Evolutionary conservation across 2,329 filamentous ascomycete genomes (phyloP), one percentile per base, ranked within the genome.

Genomic region (Trichocomaceae sp.): DNA sequence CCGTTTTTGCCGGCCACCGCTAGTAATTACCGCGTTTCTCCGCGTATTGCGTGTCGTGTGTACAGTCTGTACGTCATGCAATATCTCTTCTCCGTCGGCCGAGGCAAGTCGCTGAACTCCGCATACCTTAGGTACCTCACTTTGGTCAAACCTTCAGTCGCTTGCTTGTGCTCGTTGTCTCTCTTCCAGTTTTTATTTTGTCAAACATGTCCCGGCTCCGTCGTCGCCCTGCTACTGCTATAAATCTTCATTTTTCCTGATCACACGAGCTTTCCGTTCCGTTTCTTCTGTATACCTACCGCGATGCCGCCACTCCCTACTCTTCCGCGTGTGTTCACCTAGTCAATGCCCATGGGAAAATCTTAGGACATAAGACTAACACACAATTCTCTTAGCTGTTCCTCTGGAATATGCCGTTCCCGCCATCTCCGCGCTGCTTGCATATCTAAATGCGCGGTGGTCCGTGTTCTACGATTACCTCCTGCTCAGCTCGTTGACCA

Each of bases 361-460:
- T 10, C 2, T 20, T 3, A 4, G 19, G 8, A 9, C 12, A 29
- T 29, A 20, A 17, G 10, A 2, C 39, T 42, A 42, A 42, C 19
- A 22, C 20, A 15, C 4, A 51, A 37, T 17, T 12, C 19, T 49
- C 45, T 26, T 49, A 73, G 68, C 66, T 54, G 56, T 75, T 33
- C 69, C 74, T 17, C 60, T 74, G 44, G 62, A 68, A 45, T 57
- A 75, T 41, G 76, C 82, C 6, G 74, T 79, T 26, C 83, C 86
- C 17, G 85, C 85, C 15, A 79, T 82, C 45, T 78, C 80, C 29
- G 86, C 87, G 4, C 79, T 80, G 3, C 74, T 86, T n/a, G 86
- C 88, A 31, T 95, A 95, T 68, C 70, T 92, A 62, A 89, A 93
- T 66, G 90, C 87, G 42, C 84, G 81, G 67, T 79, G 79, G 56